Percentiles rank a stretch among this genome's conserved stretches.
Conservation (phyloP, 1,139 yeast species). For the Candida glucosophila region DNA sequence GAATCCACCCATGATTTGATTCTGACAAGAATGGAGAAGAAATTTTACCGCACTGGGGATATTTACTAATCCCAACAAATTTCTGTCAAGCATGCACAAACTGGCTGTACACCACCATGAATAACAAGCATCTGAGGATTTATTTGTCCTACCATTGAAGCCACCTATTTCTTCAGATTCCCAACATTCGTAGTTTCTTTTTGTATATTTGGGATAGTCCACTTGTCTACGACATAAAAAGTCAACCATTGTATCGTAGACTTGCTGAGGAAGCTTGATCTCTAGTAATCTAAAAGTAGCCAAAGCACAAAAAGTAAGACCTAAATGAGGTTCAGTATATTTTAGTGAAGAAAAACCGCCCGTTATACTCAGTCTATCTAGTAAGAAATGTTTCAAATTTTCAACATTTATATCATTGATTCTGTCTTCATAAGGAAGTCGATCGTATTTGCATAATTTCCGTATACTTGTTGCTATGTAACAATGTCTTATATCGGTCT, state of each 20-base stretch:
- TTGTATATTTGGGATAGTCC: conserved; percentile 20
- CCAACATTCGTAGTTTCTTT: conserved; percentile 23
- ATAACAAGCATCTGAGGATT: conserved; percentile 84
- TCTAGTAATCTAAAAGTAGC: conserved; percentile 49
- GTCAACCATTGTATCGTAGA: conserved; percentile 32
- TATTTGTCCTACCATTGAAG: conserved; percentile 82
- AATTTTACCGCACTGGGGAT: conserved; percentile 29
- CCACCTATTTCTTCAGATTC: conserved; percentile 57
- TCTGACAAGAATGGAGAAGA: conserved; percentile 55
- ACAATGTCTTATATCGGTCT: conserved; percentile 63
- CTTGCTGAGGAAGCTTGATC: conserved; percentile 9
- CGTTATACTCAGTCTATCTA: conserved; percentile 36
- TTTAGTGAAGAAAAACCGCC: conserved; percentile 53
- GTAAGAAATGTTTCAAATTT: conserved; percentile 31
- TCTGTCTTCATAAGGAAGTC: conserved; percentile 10
- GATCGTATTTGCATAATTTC: conserved; percentile 39
- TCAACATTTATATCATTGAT: conserved; percentile 34
- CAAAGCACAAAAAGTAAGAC: conserved; percentile 80
- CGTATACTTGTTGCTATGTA: conserved; percentile 68
- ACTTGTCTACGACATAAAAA: conserved; percentile 68
- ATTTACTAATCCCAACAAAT: conserved; percentile 26
- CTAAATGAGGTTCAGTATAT: conserved; percentile 71
- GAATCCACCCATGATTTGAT: conserved; percentile 69
- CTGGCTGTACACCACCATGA: conserved; percentile 81
- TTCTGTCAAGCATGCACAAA: conserved; percentile 30